Evolutionary conservation across 345 rosid species (phyloP).

Genomic region (Sapria himalayana): DNA sequence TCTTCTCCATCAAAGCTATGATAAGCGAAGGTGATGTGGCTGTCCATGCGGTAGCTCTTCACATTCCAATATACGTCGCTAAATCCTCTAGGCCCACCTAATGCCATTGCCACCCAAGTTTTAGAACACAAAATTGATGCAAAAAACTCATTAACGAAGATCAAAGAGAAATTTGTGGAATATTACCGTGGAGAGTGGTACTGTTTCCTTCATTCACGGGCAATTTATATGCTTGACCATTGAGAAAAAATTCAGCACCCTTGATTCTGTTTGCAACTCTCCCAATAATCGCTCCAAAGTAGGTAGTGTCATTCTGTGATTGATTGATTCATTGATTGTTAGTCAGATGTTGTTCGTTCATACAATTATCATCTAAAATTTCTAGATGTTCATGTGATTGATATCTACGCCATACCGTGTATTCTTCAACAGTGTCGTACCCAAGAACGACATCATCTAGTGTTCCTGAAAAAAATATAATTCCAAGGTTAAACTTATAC

Average conservation of each 20-base stretch:
- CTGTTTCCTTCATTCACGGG: conserved; percentile 61
- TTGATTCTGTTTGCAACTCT: conserved; percentile 68
- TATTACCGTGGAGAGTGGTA: conserved; percentile 86
- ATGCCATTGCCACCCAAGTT: too few relatives aligned
- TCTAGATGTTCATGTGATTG: too few relatives aligned
- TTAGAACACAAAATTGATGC: background rate
- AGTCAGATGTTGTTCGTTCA: too few relatives aligned
- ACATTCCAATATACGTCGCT: conserved; percentile 50
- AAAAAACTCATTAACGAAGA: background rate
- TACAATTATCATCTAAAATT: too few relatives aligned
- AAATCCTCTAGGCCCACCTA: conserved; percentile 65
- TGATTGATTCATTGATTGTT: too few relatives aligned
- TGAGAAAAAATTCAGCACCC: conserved; percentile 41
- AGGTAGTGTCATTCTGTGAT: conserved; percentile 37
- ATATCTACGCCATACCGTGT: conserved; percentile 50
- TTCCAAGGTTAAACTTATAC: too few relatives aligned
- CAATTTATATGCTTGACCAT: conserved; percentile 42
- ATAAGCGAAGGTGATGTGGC: conserved; percentile 37
- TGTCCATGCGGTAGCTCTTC: conserved; percentile 11
- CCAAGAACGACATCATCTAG: conserved; percentile 56
- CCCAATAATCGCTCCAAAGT: conserved; percentile 62
- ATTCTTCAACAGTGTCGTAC: conserved; percentile 37
- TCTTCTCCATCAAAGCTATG: conserved; percentile 49
- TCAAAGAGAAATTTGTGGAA: too few relatives aligned
- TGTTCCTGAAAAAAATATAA: conserved; percentile 58